Evolutionary conservation across 169 alveolate species (phyloP), one percentile per base, ranked within the genome.

Genomic region (Babesia ovis): DNA sequence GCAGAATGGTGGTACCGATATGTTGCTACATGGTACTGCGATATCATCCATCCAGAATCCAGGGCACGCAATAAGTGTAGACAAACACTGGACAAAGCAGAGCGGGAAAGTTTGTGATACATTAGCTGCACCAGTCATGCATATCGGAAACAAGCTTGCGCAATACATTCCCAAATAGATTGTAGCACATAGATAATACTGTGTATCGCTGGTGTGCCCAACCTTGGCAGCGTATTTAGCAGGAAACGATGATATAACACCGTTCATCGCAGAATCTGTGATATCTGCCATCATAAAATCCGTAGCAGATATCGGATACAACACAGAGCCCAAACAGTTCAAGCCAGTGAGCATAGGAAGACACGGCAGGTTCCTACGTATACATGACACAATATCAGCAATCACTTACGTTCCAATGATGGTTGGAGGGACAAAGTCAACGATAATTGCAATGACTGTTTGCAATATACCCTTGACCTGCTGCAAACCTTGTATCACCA

Each of bases 21-120:
- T 53, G 68, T 79, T 73, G 61, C 83, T 85, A 67, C 93, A 89
- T 29, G 91, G 90, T 11, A 90, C 85, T 39, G 45, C 77, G 37
- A 69, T 72, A 39, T 86, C 95, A 34, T 91, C 94, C 20, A 91
- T 32, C 95, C 95, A 91, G 51, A 91, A 91, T 8, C 95, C 95
- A 2, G 95, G 95, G 42, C 95, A 91, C 22, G 95, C 95, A 9
- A 91, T 87, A 18, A 91, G 87, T 22, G 92, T 80, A 27, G 93
- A 94, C 41, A 91, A 27, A 51, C 95, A 91, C 57, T 91, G 95
- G 16, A 91, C 92, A 39, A 91, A 91, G 70, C 95, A 77, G 34
- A 77, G 22, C 23, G 86, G 86, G 46, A 77, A 77, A 14, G 86
- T 67, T 50, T 77, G 69, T 29, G 69, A 34, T 9, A 77, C 74